A percentile compares a stretch with the other conserved stretches of the same genome.
These are phyloP conservation scores for Citrus sp. DNA, from an alignment of 345 rosid species.

Conservation along the genomic window DNA sequence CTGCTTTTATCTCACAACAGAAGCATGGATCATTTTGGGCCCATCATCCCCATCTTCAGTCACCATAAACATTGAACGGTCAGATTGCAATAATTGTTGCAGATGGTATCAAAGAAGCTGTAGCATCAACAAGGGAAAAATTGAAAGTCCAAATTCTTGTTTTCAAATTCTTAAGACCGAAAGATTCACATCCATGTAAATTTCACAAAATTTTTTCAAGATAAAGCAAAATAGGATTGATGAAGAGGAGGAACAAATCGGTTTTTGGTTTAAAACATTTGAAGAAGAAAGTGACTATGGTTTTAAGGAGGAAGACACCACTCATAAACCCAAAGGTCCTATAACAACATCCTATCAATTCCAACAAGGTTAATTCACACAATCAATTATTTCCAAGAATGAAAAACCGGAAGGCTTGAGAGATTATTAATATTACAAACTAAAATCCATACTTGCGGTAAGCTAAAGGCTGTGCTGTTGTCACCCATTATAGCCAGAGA, in stretches of 20 bases:
- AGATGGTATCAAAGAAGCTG: background rate
- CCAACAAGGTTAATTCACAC: background rate
- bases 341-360: background rate
- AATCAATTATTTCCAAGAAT: background rate
- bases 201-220: background rate
- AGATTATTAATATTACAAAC: slow-evolving; percentile 6
- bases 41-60: background rate
- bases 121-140: background rate
- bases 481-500: slow-evolving; percentile 95
- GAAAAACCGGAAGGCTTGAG: background rate
- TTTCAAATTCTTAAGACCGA: background rate
- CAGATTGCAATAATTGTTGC: background rate
- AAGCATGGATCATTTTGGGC: background rate
- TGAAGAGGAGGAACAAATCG: background rate
- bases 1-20: background rate
- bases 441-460: slow-evolving; percentile 75
- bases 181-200: background rate
- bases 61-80: background rate
- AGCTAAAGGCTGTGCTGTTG: slow-evolving; percentile 96
- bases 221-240: background rate
- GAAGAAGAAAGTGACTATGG: background rate
- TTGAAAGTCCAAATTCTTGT: background rate
- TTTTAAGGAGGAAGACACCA: background rate
- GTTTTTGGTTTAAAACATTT: background rate
- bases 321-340: background rate